Percentiles rank a stretch among this genome's conserved stretches.
These are phyloP conservation scores for Aspergillus ellipticus DNA, from an alignment of 495 filamentous ascomycete species.

Conservation along the genomic window DNA sequence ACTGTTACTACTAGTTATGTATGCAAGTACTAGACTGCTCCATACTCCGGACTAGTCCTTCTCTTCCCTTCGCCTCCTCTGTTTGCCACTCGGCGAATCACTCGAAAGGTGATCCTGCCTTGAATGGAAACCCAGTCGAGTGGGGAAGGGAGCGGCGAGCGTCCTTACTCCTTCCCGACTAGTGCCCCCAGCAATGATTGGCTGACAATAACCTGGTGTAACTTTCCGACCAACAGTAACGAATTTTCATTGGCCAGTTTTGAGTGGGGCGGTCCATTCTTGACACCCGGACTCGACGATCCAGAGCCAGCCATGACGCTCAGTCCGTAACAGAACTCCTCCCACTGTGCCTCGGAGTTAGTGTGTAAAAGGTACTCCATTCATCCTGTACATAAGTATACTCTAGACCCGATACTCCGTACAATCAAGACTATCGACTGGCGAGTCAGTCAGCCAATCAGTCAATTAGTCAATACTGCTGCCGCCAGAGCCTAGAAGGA, in stretches of 20 bases:
- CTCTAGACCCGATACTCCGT: too few species aligned
- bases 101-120: not conserved
- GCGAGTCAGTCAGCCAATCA: too few species aligned
- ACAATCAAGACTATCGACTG: not conserved
- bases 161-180: not conserved
- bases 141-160: not conserved
- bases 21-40: too few species aligned
- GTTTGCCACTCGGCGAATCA: not conserved
- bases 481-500: not conserved
- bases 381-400: too few species aligned
- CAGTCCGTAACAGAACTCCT: too few species aligned
- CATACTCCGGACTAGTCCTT: too few species aligned
- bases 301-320: not conserved
- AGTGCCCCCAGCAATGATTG: not conserved
- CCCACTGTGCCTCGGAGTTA: not conserved
- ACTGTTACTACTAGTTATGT: not conserved
- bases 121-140: not conserved
- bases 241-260: not conserved
- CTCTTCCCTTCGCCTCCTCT: not conserved
- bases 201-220: not conserved
- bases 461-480: too few species aligned
- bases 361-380: too few species aligned
- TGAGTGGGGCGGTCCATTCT: not conserved
- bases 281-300: not conserved
- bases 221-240: not conserved